These are phyloP conservation scores for Protomyces macrosporus DNA, from an alignment of 1,139 yeast species.

Conservation along the genomic window DNA sequence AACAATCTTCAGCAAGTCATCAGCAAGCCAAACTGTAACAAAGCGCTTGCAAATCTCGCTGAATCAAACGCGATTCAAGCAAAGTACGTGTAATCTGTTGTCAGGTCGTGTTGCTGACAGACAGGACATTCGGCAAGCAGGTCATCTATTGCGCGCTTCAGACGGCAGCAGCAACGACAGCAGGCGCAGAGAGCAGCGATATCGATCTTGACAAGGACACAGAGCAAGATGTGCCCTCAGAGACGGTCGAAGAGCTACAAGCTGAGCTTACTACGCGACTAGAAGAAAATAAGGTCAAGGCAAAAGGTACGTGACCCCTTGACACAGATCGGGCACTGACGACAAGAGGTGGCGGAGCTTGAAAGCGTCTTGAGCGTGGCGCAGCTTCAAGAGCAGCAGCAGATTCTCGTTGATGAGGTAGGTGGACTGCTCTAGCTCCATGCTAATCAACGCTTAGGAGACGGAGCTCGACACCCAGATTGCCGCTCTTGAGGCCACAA, in stretches of 20 bases:
- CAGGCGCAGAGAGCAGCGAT: background rate
- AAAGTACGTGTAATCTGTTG: background rate
- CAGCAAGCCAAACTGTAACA: background rate
- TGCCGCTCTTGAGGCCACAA: background rate
- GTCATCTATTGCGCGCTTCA: background rate
- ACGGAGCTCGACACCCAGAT: background rate
- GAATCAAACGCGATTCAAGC: background rate
- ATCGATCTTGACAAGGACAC: background rate
- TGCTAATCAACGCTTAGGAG: conserved; percentile 1
- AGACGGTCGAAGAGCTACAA: background rate
- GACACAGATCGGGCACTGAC: too few relatives aligned
- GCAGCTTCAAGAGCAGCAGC: background rate
- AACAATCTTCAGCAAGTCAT: background rate
- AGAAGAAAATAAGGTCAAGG: background rate
- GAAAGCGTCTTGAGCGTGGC: background rate
- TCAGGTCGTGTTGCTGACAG: background rate
- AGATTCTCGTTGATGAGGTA: background rate
- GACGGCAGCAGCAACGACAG: background rate
- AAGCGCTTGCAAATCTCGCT: background rate
- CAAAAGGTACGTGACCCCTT: background rate
- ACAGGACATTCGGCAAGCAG: background rate
- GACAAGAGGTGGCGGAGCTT: background rate
- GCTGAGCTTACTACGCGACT: background rate
- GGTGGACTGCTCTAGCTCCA: background rate
- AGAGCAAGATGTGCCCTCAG: background rate